Evolutionary conservation across 2,329 filamentous ascomycete genomes (phyloP).

Genomic region (Pyrenochaeta sp.): DNA sequence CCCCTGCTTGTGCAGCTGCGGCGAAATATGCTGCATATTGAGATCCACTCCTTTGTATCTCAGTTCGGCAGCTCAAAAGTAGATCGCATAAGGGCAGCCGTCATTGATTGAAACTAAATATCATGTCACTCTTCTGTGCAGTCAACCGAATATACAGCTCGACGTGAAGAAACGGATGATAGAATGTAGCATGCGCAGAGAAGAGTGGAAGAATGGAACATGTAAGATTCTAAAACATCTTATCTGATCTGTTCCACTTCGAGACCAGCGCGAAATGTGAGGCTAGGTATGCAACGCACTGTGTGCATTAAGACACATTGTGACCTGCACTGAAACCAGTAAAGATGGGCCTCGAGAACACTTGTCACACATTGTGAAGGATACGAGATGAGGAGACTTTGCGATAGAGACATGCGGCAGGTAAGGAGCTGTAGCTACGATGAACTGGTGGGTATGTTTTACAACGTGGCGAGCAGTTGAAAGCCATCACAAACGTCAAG

Average conservation of each 20-base stretch:
- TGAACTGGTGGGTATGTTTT: constrained; percentile 20
- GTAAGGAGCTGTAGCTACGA: not conserved
- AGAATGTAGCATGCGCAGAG: too few relatives aligned
- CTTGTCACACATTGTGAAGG: too few relatives aligned
- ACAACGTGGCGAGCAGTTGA: constrained; percentile 21
- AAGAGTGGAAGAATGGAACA: too few relatives aligned
- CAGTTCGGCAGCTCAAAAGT: not conserved
- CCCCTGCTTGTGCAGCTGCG: constrained; percentile 4
- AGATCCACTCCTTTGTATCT: not conserved
- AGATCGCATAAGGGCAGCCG: too few relatives aligned
- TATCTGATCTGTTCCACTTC: too few relatives aligned
- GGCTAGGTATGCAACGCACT: not conserved
- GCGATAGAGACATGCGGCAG: not conserved
- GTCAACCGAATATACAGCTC: too few relatives aligned
- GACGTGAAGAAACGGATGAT: too few relatives aligned
- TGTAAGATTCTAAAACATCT: too few relatives aligned
- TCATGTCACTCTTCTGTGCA: too few relatives aligned
- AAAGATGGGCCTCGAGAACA: too few relatives aligned
- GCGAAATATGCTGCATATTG: constrained; percentile 9
- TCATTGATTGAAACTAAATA: too few relatives aligned
- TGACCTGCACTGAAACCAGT: not conserved
- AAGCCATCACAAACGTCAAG: not conserved
- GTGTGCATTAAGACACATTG: not conserved
- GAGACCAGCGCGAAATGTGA: not conserved
- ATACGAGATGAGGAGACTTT: not conserved